Conservation (phyloP, 495 filamentous ascomycete species). For the Amniculicola lignicola region DNA sequence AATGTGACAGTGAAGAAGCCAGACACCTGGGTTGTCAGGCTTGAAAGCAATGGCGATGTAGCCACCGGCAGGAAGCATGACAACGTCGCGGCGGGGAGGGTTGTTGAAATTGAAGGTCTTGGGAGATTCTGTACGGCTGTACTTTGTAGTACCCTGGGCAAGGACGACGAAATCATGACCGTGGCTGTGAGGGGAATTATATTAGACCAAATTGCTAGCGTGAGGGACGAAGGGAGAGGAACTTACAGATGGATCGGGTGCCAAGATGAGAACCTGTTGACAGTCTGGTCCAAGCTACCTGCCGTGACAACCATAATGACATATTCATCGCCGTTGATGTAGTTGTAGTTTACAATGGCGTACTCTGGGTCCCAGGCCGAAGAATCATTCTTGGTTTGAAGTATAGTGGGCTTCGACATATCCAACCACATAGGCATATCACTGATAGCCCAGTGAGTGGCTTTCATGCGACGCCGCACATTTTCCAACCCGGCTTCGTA, state of each 20-base stretch:
- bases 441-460: constrained; percentile 20
- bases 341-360: constrained; percentile 30
- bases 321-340: constrained; percentile 16
- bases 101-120: constrained; percentile 30
- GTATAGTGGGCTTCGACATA: constrained; percentile 29
- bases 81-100: constrained; percentile 36
- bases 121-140: constrained; percentile 10
- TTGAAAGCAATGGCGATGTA: constrained; percentile 39
- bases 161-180: constrained; percentile 41
- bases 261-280: not conserved
- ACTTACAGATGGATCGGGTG: constrained; percentile 39
- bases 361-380: constrained; percentile 28
- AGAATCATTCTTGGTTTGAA: constrained; percentile 23
- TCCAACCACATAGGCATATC: constrained; percentile 30
- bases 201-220: constrained; percentile 25
- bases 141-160: constrained; percentile 13
- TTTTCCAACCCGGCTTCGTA: constrained; percentile 19
- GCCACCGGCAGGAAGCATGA: constrained; percentile 34
- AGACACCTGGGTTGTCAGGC: constrained; percentile 38
- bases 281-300: not conserved
- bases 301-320: constrained; percentile 31
- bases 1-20: constrained; percentile 40
- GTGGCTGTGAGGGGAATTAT: constrained; percentile 30
- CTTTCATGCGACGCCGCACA: no score
- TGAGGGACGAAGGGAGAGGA: no score